Conservation (phyloP, 106 monocot species). For the Vanilla planifolia region DNA sequence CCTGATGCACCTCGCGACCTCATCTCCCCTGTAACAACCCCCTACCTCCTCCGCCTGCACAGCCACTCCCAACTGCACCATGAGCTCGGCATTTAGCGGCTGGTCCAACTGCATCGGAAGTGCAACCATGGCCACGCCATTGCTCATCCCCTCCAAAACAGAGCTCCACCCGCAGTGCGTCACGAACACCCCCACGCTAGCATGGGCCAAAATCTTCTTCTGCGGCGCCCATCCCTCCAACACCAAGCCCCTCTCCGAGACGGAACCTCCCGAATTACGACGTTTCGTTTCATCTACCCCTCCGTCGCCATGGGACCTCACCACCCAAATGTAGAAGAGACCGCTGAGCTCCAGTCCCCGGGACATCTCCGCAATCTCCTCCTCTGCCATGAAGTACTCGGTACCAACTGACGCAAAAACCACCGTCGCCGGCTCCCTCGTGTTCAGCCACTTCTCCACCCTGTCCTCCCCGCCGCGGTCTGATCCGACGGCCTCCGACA, state of each 20-base stretch:
- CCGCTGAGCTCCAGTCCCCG: slow-evolving; percentile 44
- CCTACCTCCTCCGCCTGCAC: slow-evolving; percentile 18
- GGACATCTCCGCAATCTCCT: slow-evolving; percentile 47
- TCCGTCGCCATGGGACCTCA: slow-evolving; percentile 17
- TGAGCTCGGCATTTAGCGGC: slow-evolving; percentile 36
- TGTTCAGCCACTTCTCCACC: slow-evolving; percentile 30
- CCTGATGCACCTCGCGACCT: slow-evolving; percentile 24
- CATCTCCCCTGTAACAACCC: slow-evolving; percentile 21
- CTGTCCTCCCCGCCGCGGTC: not conserved
- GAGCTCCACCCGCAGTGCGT: slow-evolving; percentile 65
- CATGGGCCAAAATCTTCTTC: slow-evolving; percentile 35
- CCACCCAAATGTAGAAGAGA: slow-evolving; percentile 49
- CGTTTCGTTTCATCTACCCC: no score
- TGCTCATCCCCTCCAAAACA: slow-evolving; percentile 42
- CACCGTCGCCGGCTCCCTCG: slow-evolving; percentile 30
- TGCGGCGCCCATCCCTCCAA: slow-evolving; percentile 68
- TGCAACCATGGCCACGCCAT: slow-evolving; percentile 39
- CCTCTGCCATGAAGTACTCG: slow-evolving; percentile 62
- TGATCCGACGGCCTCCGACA: slow-evolving; percentile 5
- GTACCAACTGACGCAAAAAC: slow-evolving; percentile 65
- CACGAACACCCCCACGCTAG: slow-evolving; percentile 39
- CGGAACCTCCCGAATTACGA: slow-evolving; percentile 16
- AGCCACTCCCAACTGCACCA: slow-evolving; percentile 40
- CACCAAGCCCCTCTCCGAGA: slow-evolving; percentile 24
- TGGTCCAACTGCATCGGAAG: slow-evolving; percentile 62